These are phyloP conservation scores for Scutellaria barbata DNA, from an alignment of 257 asterid species.

Conservation along the genomic window DNA sequence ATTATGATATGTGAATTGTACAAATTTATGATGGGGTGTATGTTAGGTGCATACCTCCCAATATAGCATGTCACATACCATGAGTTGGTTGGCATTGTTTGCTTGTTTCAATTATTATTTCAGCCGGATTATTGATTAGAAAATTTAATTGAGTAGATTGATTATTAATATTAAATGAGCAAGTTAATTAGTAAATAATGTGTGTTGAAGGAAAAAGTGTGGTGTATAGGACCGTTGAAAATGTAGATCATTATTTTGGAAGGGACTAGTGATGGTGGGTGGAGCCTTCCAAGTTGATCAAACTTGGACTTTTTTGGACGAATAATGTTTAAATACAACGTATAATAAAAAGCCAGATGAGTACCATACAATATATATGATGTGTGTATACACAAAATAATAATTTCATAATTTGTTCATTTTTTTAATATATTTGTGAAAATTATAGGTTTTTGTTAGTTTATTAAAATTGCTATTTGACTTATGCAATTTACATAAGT, in stretches of 20 bases:
- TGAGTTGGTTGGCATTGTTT: background rate
- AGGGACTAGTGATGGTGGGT: conserved; percentile 30
- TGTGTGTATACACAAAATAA: no score
- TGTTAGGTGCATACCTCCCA: background rate
- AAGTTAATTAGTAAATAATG: background rate
- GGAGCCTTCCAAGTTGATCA: conserved; percentile 32
- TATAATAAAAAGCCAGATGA: background rate
- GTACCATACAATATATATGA: no score
- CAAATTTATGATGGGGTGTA: background rate
- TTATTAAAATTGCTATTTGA: no score
- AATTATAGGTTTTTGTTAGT: no score
- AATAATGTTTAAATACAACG: conserved; percentile 19
- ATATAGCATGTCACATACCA: background rate
- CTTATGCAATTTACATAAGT: no score
- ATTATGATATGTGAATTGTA: background rate
- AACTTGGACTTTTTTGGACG: conserved; percentile 34
- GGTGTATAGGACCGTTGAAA: conserved; percentile 33
- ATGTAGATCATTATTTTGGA: conserved; percentile 32
- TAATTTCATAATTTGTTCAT: no score
- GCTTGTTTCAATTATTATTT: background rate
- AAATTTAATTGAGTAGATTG: background rate
- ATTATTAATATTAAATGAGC: background rate
- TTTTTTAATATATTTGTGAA: no score
- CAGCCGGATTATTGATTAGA: background rate
- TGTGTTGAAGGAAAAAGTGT: conserved; percentile 8